Conservation (phyloP, 2,329 filamentous ascomycete genomes). For the Fusarium subglutinans region DNA sequence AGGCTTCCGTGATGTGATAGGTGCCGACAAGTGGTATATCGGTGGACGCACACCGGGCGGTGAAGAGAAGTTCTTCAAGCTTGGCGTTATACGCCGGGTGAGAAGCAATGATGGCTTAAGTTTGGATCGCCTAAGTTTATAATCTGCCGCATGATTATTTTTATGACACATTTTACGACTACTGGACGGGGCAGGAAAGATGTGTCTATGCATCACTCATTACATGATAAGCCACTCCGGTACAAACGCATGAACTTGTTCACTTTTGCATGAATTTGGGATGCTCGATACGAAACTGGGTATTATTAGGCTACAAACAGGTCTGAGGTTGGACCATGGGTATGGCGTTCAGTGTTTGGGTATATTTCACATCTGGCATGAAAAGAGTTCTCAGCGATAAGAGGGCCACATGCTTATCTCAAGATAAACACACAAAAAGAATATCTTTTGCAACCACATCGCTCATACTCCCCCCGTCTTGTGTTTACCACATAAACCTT, state of each 20-base stretch:
- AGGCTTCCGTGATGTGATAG: conserved; percentile 77
- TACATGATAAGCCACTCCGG: conserved; percentile 11
- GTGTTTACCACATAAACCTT: conserved; percentile 80
- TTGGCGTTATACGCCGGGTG: conserved; percentile 78
- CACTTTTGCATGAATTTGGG: conserved; percentile 3
- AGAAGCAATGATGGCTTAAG: conserved; percentile 79
- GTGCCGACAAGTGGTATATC: conserved; percentile 83
- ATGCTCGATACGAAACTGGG: conserved; percentile 21
- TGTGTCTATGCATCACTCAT: background rate
- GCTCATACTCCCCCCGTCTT: background rate
- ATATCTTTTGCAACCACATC: conserved; percentile 16
- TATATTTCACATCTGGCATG: conserved; percentile 11
- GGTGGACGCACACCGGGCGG: conserved; percentile 78
- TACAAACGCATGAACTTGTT: conserved; percentile 20
- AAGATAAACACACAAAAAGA: conserved; percentile 36
- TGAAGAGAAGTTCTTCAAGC: conserved; percentile 84
- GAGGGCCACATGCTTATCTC: conserved; percentile 9
- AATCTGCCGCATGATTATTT: conserved; percentile 17
- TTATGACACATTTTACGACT: background rate
- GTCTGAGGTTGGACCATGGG: conserved; percentile 12
- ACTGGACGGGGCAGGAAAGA: background rate
- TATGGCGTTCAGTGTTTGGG: conserved; percentile 29
- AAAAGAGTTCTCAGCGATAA: conserved; percentile 5
- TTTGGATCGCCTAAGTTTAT: conserved; percentile 79
- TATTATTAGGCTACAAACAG: conserved; percentile 4